Evolutionary conservation across 225 moss, liverwort and hornwort species (phyloP), one percentile per base, ranked within the genome.

Genomic region (Bryum argenteum): DNA sequence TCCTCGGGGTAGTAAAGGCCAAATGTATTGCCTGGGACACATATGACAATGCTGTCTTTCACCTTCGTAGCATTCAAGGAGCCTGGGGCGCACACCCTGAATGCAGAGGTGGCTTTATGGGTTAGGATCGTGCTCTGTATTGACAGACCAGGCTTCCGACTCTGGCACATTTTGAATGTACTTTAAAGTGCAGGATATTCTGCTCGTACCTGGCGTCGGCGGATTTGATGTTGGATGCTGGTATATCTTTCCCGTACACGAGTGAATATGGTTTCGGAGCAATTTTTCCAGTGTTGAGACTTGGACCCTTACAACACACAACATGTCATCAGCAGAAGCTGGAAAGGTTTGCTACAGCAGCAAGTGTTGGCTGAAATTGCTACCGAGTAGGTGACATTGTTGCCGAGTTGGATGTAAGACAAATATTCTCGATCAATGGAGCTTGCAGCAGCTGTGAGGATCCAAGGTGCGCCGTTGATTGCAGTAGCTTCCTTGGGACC

Each of bases 351-450:
- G 33, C 33, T 33, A 33, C 33, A 33, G 33, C 33, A 33, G 7
- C 33, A 6, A 33, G 33, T 33, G 33, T 33, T 4, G 33, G 26
- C 2, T 33, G 33, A 8, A 7, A 13, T 68, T 38, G 11, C 14
- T 74, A 81, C 84, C 67, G 44, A 81, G 61, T 85, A 85, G 15
- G 61, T 82, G 43, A 53, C 41, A 6, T 65, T 62, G 67, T 84
- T 84, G 54, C 87, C 82, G 14, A 88, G 86, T 24, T 71, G 57
- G 26, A 81, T 65, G 55, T 77, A 47, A 26, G 82, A 68, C 38
- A 75, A 44, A 47, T 74, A 87, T 8, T 85, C 75, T 26, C 88
- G 28, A 20, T 85, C 85, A 20, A 88, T 79, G 28, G 85, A 82
- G 26, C 80, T 82, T 0, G 85, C 85, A 26, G 76, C 88, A 19